These are phyloP conservation scores for Penicillium coffeae DNA, from an alignment of 495 filamentous ascomycete genomes.

Conservation along the genomic window DNA sequence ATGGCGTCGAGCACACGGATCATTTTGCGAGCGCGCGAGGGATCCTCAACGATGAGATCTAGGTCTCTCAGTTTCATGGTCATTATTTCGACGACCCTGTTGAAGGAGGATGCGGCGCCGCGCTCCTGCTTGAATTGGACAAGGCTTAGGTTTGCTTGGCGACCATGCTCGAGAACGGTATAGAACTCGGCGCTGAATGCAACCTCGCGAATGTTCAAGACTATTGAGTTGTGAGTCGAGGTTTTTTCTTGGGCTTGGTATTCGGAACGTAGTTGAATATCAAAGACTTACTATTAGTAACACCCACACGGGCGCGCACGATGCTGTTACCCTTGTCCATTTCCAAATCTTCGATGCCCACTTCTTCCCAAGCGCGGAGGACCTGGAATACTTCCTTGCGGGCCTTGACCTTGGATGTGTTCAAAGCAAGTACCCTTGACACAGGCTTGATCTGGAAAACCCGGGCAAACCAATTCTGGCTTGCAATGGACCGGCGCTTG, in stretches of 20 bases:
- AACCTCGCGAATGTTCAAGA: constrained; percentile 70
- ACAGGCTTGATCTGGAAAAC: constrained; percentile 88
- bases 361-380: constrained; percentile 72
- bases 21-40: constrained; percentile 62
- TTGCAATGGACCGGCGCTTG: constrained; percentile 20
- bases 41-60: constrained; percentile 64
- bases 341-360: constrained; percentile 71
- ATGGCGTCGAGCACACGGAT: constrained; percentile 30
- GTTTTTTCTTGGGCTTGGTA: too few species aligned
- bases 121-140: constrained; percentile 82
- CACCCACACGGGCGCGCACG: constrained; percentile 70
- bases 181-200: constrained; percentile 80
- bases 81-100: constrained; percentile 74
- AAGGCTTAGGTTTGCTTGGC: constrained; percentile 64
- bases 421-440: constrained; percentile 67
- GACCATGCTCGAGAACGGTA: constrained; percentile 75
- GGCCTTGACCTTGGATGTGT: constrained; percentile 60
- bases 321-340: constrained; percentile 70
- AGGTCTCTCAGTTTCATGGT: constrained; percentile 54
- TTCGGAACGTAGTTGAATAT: too few species aligned
- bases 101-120: constrained; percentile 81
- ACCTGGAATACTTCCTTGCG: constrained; percentile 70
- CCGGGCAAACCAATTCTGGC: constrained; percentile 77
- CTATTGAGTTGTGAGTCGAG: constrained; percentile 45
- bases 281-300: constrained; percentile 66